Base-by-base conservation (phyloP, 352 stramenopile species). In the Phytophthora syringae region DNA sequence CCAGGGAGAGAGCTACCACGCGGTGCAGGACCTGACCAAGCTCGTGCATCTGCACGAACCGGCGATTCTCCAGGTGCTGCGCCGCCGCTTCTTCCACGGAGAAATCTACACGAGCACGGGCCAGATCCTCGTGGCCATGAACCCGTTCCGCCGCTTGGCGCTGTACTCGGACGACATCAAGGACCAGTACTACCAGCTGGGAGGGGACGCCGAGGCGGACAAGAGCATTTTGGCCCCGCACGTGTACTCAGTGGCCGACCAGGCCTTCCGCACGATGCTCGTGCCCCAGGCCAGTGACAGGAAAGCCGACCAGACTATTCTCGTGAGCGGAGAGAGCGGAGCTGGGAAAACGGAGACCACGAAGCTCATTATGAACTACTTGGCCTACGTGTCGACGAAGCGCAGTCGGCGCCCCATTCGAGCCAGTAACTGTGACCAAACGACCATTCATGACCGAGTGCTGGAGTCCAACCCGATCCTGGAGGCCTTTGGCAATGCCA, bases 341-440 rank as follows among this genome's bases (percentile, higher is more conserved):
- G 95, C 95, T 15, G 96, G 97, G 20, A 99, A 99, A 79, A 99
- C 96, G 16, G 95, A 98, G 54, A 98, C 95, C 6, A 98, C 95
- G 7, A 99, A 99, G 78, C 90, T 98, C 62, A 97, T 98, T 64
- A 98, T 99, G 95, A 87, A 95, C 62, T 99, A 99, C 80, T 74
- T 99, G 50, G 86, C 94, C 24, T 93, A 88, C 34, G 87, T 94
- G 18, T 94, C 88, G n/a, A 81, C 76, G 18, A 67, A 75, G 22
- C 70, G 70, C n/a, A 67, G 60, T 12, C 70, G 58, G 12, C 56
- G 66, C 24, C 45, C 60, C 6, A 72, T 67, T 54, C 48, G 53
- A 50, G 40, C 57, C 10, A 73, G 53, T 43, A 67, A 70, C n/a
- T 54, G 61, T 44, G 61, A 73, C 16, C 49, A 90, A 40, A 77